Evolutionary conservation across 73 alveolate species (phyloP).

Genomic region (Symbiodinium natans): DNA sequence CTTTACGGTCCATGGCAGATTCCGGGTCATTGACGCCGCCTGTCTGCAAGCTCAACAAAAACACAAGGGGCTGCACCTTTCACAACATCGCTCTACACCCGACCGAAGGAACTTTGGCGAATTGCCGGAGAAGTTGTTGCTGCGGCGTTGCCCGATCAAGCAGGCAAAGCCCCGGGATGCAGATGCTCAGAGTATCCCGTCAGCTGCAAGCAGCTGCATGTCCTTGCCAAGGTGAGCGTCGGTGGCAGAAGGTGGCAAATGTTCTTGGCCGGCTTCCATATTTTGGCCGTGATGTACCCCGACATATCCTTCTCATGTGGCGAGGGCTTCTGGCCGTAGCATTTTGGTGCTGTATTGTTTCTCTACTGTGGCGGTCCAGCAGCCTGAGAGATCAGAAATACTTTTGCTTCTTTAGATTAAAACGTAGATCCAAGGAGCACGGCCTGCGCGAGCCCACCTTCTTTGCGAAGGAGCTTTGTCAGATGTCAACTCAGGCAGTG

Average conservation of each 20-base stretch:
- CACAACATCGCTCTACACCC: too few relatives aligned
- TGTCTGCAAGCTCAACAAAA: not conserved
- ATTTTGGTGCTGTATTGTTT: too few relatives aligned
- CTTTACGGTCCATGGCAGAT: not conserved
- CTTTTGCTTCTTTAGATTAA: too few relatives aligned
- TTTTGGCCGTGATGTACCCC: not conserved
- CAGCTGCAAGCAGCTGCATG: too few relatives aligned
- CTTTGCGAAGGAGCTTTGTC: not conserved
- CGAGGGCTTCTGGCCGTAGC: not conserved
- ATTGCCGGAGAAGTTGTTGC: not conserved
- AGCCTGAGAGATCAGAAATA: not conserved
- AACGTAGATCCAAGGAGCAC: not conserved
- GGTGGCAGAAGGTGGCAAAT: not conserved
- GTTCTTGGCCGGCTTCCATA: not conserved
- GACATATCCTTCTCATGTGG: not conserved
- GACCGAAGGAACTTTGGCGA: not conserved
- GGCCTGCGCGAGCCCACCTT: not conserved
- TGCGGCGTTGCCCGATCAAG: not conserved
- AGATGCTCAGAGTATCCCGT: too few relatives aligned
- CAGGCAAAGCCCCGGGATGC: not conserved
- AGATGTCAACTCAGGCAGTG: too few relatives aligned
- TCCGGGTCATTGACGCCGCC: not conserved
- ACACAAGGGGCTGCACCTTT: too few relatives aligned
- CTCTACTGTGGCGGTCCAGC: not conserved
- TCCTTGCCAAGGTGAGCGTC: not conserved